A percentile compares a stretch with the other conserved stretches of the same genome.
phyloP scores from a whole-genome alignment of 345 rosid species.

The Eucalyptus caleyi region DNA sequence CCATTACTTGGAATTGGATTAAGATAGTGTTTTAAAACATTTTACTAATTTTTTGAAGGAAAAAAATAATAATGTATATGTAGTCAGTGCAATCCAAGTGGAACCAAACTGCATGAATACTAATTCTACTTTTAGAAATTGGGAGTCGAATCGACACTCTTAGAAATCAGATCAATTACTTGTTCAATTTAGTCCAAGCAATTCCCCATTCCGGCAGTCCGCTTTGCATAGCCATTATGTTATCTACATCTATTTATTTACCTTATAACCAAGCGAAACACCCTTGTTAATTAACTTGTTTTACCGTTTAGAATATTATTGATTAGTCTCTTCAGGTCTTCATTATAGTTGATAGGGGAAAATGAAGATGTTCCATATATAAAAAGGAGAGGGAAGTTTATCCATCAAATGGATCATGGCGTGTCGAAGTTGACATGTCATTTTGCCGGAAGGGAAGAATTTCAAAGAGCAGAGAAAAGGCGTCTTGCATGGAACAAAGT shows the following conservation, averaged over 20 bases:
- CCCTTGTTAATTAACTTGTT: not conserved
- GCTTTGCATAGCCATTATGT: accelerated
- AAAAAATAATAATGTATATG: too few relatives aligned
- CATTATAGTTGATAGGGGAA: not conserved
- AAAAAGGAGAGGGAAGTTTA: not conserved
- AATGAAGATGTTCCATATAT: not conserved
- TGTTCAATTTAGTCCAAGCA: accelerated
- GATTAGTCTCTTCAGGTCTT: not conserved
- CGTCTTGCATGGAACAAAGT: not conserved
- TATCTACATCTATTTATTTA: not conserved
- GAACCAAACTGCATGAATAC: accelerated
- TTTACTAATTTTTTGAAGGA: too few relatives aligned
- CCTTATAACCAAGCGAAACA: not conserved
- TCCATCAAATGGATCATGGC: not conserved
- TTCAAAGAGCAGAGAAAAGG: not conserved
- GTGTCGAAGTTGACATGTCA: not conserved
- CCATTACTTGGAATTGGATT: accelerated
- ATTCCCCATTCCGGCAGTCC: accelerated
- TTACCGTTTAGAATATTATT: accelerated
- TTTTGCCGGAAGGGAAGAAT: not conserved
- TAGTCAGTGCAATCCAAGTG: accelerated
- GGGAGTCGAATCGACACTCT: accelerated
- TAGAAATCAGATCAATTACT: accelerated
- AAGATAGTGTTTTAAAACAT: too few relatives aligned
- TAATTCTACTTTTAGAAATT: accelerated